Conservation (phyloP, 2,329 filamentous ascomycete species). For the Trichothecium roseum region DNA sequence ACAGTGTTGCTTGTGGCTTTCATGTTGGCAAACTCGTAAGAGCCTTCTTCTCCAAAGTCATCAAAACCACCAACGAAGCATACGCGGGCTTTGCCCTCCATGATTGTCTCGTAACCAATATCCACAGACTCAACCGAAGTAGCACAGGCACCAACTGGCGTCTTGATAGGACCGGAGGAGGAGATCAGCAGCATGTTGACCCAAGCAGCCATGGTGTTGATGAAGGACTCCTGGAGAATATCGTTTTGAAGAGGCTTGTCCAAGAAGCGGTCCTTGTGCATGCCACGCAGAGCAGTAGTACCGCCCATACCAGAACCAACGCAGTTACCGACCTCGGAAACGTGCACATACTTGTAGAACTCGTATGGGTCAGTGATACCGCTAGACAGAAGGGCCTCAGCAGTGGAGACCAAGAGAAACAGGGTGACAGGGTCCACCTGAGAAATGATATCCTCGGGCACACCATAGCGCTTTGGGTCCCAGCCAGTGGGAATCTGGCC, state of each 20-base stretch:
- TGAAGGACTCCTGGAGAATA: constrained; percentile 98
- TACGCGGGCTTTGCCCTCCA: constrained; percentile 94
- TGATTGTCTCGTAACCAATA: constrained; percentile 95
- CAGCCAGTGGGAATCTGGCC: constrained; percentile 95
- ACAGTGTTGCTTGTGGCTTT: constrained; percentile 97
- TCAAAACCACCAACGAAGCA: constrained; percentile 98
- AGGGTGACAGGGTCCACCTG: constrained; percentile 96
- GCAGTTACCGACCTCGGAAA: constrained; percentile 96
- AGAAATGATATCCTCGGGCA: constrained; percentile 94
- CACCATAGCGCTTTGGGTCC: constrained; percentile 92
- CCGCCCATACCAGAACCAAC: constrained; percentile 98
- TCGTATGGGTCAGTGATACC: constrained; percentile 99
- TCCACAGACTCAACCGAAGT: constrained; percentile 96
- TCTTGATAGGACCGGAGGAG: constrained; percentile 96
- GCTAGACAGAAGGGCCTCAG: constrained; percentile 79
- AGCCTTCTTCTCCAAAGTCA: constrained; percentile 98
- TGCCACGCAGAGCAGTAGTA: constrained; percentile 80
- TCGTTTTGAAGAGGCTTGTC: constrained; percentile 98
- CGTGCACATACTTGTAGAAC: constrained; percentile 99
- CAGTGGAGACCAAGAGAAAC: constrained; percentile 88
- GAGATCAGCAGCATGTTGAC: constrained; percentile 98
- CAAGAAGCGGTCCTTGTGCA: constrained; percentile 96
- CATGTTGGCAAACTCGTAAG: constrained; percentile 99
- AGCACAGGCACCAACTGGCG: constrained; percentile 92
- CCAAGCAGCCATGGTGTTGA: constrained; percentile 99